These are phyloP conservation scores for Tetradesmus obliquus DNA, from an alignment of 139 green algal species.

Conservation along the genomic window DNA sequence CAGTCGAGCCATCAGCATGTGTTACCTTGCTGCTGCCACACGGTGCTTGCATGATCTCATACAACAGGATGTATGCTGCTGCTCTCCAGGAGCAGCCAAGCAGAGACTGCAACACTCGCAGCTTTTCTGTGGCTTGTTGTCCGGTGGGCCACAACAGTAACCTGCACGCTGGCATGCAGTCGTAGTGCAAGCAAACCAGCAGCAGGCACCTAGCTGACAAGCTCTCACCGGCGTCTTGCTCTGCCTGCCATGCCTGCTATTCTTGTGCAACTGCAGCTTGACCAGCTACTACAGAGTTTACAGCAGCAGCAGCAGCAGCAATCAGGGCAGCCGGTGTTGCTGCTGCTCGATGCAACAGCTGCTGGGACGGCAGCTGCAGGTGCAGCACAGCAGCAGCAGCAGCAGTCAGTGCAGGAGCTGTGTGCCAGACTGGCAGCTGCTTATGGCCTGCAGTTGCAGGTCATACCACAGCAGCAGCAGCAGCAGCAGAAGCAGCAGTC, in stretches of 20 bases:
- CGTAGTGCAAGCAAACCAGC: background rate
- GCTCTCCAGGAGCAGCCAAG: too few species aligned
- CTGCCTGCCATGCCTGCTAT: background rate
- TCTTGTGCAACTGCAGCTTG: background rate
- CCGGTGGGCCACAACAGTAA: too few species aligned
- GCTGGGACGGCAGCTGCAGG: background rate
- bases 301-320: conserved; percentile 1
- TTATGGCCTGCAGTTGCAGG: background rate
- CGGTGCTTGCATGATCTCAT: too few species aligned
- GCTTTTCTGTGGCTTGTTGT: too few species aligned
- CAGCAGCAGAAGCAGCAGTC: conserved; percentile 24
- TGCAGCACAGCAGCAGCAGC: background rate
- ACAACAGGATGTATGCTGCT: too few species aligned
- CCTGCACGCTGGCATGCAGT: background rate
- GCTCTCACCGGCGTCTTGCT: background rate
- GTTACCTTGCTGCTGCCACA: too few species aligned
- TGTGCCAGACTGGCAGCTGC: background rate
- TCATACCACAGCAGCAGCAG: conserved; percentile 28
- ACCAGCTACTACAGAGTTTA: background rate
- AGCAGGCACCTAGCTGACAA: background rate
- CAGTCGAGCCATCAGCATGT: too few species aligned
- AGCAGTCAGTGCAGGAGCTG: conserved; percentile 8
- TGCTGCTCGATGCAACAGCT: conserved; percentile 27
- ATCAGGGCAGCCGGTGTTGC: background rate
- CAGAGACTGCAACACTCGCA: too few species aligned